Evolutionary conservation across 176 grass and related monocot genomes (phyloP), one percentile per base, ranked within the genome.

Genomic region (Canna indica): DNA sequence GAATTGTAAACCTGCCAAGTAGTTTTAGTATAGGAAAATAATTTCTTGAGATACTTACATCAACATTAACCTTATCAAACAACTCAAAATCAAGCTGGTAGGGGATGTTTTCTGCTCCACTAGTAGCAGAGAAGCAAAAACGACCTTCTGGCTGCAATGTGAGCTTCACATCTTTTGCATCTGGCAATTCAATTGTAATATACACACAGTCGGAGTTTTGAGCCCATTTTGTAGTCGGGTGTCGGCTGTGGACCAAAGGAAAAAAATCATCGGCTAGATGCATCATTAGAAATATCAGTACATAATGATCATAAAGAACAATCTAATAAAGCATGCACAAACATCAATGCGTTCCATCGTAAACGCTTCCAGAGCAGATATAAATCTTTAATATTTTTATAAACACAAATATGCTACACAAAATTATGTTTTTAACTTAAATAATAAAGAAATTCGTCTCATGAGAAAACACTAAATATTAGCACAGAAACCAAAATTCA

Each of bases 121-220:
- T 85, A 71, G 84, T 91, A 0, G 94, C 86, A 4, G 73, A 90
- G 69, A 97, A 97, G 39, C 68, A 70, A 64, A 97, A 85, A 36
- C 75, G 86, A 5, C 94, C 94, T 24, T 87, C 94, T 16, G 94
- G 94, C 59, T 97, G 70, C 71, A 90, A 52, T 36, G 75, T 87
- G 39, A 93, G 82, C 68, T 97, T 93, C 73, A 97, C 89, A 80
- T 93, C 94, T 68, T 92, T 93, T 53, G 89, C 89, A 38, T 97
- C 89, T 0, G 89, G 94, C 53, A 92, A 79, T 60, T 97, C 86
- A 42, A 97, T 78, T 0, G 86, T 85, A 74, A 92, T 64, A 80
- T 80, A 92, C 45, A 90, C 79, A 54, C 72, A 85, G 77, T 97
- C 84, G 0, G 89, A 83, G 47, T 79, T 82, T 80, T 97, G 89